Base-by-base conservation (phyloP, 2,329 filamentous ascomycete species). In the Fusarium sp. region DNA sequence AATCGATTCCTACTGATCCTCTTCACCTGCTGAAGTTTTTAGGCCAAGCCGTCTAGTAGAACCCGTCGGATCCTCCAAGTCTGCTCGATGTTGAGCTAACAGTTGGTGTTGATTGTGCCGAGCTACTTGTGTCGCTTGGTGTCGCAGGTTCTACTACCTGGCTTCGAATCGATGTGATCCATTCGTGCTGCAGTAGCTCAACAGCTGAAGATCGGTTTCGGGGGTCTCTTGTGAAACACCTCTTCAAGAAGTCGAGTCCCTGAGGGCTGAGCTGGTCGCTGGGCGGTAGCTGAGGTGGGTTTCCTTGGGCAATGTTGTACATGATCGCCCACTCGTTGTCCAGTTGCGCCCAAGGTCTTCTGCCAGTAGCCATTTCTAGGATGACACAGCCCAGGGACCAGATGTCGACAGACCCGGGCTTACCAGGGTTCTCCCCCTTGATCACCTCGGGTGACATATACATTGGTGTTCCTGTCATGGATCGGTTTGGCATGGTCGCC, bases 291-390 rank as follows among this genome's bases (percentile, higher is more conserved):
- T 93, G 91, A 8, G 96, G 96, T 50, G 94, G 92, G 75, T 98
- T 97, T 70, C 96, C 96, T 78, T 97, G 95, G 2, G 96, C 96
- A 76, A 99, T 99, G 83, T 98, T 98, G 86, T 98, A 99, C 96
- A 99, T 99, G 82, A 99, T 98, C 43, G 96, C 96, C 94, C 94
- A 99, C 80, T 99, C 96, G 78, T 99, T 99, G 83, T 99, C 96
- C 48, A 98, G 89, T 70, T 91, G 93, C 27, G 94, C 93, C 96
- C 96, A 99, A 2, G 96, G 96, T 18, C 95, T 90, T 67, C 94
- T 89, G 21, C 96, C 96, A 0, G 96, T 99, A 5, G 93, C 93
- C 95, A 99, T 98, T 80, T 99, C 96, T 43, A 98, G 88, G 71
- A 99, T 93, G 40, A 99, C 96, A 78, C 96, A 99, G 56, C 96